Evolutionary conservation across 768 basidiomycete species (phyloP).

Genomic region (Collybia sp.): DNA sequence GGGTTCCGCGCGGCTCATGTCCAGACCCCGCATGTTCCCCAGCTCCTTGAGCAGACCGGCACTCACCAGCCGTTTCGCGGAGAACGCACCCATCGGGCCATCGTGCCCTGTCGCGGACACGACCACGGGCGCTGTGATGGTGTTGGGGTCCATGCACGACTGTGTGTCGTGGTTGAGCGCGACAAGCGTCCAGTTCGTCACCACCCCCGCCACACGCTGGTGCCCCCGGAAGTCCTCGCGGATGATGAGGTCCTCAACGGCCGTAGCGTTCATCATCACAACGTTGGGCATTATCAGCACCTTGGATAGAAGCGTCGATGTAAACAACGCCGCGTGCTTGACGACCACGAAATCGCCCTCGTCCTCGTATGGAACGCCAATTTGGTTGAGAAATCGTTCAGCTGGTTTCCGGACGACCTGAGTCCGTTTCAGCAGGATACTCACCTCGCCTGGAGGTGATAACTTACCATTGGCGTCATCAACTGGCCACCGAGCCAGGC

Average conservation of each 20-base stretch:
- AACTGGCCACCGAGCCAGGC: conserved; percentile 79
- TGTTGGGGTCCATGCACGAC: conserved; percentile 76
- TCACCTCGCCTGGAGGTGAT: neutral
- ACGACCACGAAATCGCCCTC: conserved; percentile 77
- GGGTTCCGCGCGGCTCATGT: conserved; percentile 81
- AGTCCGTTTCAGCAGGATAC: neutral
- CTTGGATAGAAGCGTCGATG: conserved; percentile 66
- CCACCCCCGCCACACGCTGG: conserved; percentile 47
- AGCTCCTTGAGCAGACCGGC: conserved; percentile 69
- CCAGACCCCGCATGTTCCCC: conserved; percentile 76
- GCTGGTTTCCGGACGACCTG: conserved; percentile 78
- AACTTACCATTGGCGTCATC: conserved; percentile 70
- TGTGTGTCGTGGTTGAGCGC: conserved; percentile 68
- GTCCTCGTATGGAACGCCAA: conserved; percentile 74
- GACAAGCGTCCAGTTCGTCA: conserved; percentile 50
- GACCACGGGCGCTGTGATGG: conserved; percentile 74
- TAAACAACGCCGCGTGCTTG: conserved; percentile 80
- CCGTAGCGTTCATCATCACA: conserved; percentile 72
- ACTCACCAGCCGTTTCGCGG: conserved; percentile 73
- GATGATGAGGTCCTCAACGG: conserved; percentile 78
- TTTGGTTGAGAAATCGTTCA: conserved; percentile 61
- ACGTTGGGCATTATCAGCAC: conserved; percentile 71
- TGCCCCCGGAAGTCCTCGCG: conserved; percentile 50
- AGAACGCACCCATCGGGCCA: conserved; percentile 78
- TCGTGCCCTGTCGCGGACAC: conserved; percentile 75